A percentile compares a stretch with the other conserved stretches of the same genome.
Conservation (phyloP, 768 basidiomycete genomes). For the Cyclocybe cylindracea region DNA sequence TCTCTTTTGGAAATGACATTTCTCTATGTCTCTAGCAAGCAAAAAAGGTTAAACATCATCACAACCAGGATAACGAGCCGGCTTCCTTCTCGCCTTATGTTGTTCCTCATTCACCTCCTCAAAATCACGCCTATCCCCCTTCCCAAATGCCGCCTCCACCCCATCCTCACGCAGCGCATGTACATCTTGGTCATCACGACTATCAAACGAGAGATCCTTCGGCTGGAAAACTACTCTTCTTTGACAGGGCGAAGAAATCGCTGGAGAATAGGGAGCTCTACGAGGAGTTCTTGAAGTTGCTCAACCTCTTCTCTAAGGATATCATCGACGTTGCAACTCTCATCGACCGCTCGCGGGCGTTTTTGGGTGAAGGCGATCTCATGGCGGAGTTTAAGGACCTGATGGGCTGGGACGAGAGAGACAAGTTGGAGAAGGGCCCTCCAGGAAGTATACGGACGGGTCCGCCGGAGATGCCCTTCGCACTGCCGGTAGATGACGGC, state of each 20-base stretch:
- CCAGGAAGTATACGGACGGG: constrained; percentile 78
- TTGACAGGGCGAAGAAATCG: constrained; percentile 86
- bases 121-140: constrained; percentile 25
- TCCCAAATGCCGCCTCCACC: constrained; percentile 15
- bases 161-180: constrained; percentile 24
- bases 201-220: constrained; percentile 34
- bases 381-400: constrained; percentile 84
- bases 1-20: background rate
- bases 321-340: constrained; percentile 86
- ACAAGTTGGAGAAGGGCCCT: constrained; percentile 66
- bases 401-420: constrained; percentile 76
- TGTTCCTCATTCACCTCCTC: constrained; percentile 26
- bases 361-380: constrained; percentile 82
- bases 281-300: constrained; percentile 93
- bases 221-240: constrained; percentile 86
- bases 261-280: constrained; percentile 76
- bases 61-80: constrained; percentile 59
- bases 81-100: constrained; percentile 53
- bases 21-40: constrained; percentile 34
- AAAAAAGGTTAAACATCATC: constrained; percentile 65
- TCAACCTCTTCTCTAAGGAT: constrained; percentile 88
- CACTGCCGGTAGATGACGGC: constrained; percentile 78
- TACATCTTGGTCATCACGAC: constrained; percentile 25
- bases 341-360: constrained; percentile 75
- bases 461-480: constrained; percentile 74